Evolutionary conservation across 2,329 filamentous ascomycete species (phyloP), one percentile per base, ranked within the genome.

Genomic region (Diplocarpon mali): DNA sequence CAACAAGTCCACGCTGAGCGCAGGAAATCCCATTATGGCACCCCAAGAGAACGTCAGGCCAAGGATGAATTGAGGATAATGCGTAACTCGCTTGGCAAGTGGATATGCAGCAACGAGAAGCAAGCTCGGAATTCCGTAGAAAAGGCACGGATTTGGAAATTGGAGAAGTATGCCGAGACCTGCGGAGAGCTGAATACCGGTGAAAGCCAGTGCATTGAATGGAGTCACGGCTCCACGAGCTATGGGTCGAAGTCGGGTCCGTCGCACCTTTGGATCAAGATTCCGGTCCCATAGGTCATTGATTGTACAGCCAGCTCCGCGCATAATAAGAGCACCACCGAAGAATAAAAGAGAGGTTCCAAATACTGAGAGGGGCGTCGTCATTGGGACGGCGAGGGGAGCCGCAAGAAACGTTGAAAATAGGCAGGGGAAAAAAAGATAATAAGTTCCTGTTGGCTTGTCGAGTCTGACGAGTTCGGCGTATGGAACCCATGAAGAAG

Each of bases 251-350:
- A 86, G 69, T 12, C 81, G 76, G 5, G 85, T 93, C 38, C 88
- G 76, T 1, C 74, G 66, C 12, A 94, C 87, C 51, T 87, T 76
- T 6, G 83, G 81, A 63, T 95, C 88, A 13, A 94, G 78, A 55
- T 92, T 84, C 44, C 85, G 78, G 64, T 94, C 88, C 83, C 86
- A 89, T 40, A 93, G 76, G 61, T 95, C 88, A 61, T 94, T 94
- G 66, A 93, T 87, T 14, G 83, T 83, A 64, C 88, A 94, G 41
- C 86, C 86, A 15, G 86, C 85, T 39, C 88, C 84, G 49, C 88
- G 83, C 84, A 94, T 92, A 53, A 94, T 74, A 36, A 93, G 62
- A 3, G 85, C 83, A 40, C 86, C 87, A 2, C 77, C 70, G 57
- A 83, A 75, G 66, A 93, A 92, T 38, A 92, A 73, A 2, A 75